A percentile compares a stretch with the other conserved stretches of the same genome.
Evolutionary conservation across 2,329 filamentous ascomycete species (phyloP).

Genomic region (Colletotrichum incanum): DNA sequence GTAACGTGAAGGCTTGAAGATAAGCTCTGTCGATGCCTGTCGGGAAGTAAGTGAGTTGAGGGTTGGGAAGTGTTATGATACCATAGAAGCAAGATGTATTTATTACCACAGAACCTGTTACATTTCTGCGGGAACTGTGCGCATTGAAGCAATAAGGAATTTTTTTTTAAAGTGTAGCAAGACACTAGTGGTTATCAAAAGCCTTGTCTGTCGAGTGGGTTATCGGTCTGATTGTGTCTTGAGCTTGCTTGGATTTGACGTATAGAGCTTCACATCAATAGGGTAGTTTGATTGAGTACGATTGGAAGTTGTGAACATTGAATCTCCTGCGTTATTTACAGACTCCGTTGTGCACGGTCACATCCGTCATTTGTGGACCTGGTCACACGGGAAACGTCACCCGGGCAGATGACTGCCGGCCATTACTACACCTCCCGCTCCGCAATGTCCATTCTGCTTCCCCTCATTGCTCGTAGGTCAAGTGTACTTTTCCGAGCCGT

Average conservation of each 20-base stretch:
- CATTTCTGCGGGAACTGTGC: too few species aligned
- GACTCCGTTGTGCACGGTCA: not conserved
- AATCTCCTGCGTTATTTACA: not conserved
- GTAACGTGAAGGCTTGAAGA: not conserved
- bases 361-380: not conserved
- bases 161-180: too few species aligned
- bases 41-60: not conserved
- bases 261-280: not conserved
- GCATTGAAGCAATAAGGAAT: not conserved
- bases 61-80: not conserved
- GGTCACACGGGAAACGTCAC: not conserved
- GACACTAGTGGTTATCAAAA: too few species aligned
- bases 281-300: not conserved
- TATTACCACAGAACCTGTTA: not conserved
- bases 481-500: slow-evolving; percentile 10
- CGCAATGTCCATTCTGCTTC: not conserved
- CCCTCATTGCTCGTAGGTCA: slow-evolving; percentile 3
- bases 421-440: not conserved
- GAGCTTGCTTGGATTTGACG: not conserved
- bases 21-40: too few species aligned
- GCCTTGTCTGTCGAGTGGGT: too few species aligned
- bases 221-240: too few species aligned
- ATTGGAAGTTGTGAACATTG: not conserved
- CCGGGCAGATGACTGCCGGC: not conserved
- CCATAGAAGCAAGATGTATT: not conserved